Conservation (phyloP, 345 rosid species). For the Acer saccharum region DNA sequence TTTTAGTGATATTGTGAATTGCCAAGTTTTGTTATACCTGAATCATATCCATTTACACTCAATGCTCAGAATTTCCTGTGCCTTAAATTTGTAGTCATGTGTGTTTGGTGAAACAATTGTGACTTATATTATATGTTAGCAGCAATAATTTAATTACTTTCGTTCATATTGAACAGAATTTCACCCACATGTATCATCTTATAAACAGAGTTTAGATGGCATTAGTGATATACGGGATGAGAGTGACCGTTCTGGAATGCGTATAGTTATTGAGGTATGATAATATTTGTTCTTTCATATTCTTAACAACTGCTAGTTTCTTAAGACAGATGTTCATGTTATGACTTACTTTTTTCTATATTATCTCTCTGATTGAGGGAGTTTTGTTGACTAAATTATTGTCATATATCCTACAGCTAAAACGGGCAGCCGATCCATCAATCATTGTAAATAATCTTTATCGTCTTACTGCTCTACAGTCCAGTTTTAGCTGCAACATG, state of each 20-base stretch:
- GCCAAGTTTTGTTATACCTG: neutral
- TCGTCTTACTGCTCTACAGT: slow-evolving; percentile 89
- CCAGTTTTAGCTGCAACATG: slow-evolving; percentile 97
- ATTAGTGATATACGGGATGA: slow-evolving; percentile 95
- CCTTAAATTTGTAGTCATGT: neutral
- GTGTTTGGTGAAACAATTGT: neutral
- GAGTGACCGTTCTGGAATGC: slow-evolving; percentile 96
- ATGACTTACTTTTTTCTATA: neutral
- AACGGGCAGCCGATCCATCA: slow-evolving; percentile 83
- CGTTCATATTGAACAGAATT: neutral
- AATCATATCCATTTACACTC: neutral
- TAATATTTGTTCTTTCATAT: slow-evolving; percentile 2
- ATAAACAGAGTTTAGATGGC: slow-evolving; percentile 78
- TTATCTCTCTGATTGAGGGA: neutral
- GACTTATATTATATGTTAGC: neutral
- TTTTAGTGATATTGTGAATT: neutral
- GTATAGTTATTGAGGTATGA: slow-evolving; percentile 86
- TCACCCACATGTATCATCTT: neutral
- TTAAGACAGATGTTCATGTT: neutral
- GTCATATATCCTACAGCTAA: slow-evolving; percentile 51
- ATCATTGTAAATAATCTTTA: slow-evolving; percentile 83
- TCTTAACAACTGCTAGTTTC: slow-evolving; percentile 13
- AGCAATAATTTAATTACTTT: neutral
- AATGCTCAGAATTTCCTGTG: neutral
- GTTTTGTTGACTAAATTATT: slow-evolving; percentile 3